Evolutionary conservation across 2,329 filamentous ascomycete genomes (phyloP).

Genomic region (Venturiaceae sp.): DNA sequence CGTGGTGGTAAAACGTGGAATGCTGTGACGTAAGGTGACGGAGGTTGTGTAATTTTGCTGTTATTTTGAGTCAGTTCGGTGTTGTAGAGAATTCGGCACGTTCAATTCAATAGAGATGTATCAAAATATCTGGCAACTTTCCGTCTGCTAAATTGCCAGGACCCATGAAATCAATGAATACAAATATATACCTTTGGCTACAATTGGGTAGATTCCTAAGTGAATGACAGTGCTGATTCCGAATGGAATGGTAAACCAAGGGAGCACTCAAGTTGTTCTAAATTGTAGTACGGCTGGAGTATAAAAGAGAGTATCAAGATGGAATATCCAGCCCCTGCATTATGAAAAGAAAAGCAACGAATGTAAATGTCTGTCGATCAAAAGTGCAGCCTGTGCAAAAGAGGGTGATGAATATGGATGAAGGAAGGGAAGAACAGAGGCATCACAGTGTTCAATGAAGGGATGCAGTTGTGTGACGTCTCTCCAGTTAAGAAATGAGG

Average conservation of each 20-base stretch:
- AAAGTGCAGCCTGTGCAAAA: neutral
- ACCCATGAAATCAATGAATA: neutral
- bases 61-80: neutral
- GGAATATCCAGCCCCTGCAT: neutral
- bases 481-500: neutral
- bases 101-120: neutral
- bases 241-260: neutral
- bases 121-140: neutral
- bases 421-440: neutral
- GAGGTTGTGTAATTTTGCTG: neutral
- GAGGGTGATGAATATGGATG: neutral
- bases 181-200: neutral
- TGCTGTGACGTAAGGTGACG: neutral
- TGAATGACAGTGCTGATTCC: neutral
- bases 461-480: neutral
- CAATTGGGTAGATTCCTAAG: neutral
- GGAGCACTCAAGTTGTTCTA: neutral
- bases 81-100: neutral
- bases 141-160: neutral
- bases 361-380: neutral
- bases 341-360: neutral
- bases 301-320: neutral
- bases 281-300: neutral
- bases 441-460: neutral
- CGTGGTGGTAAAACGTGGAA: neutral